These are phyloP conservation scores for Paramecium pentaurelia DNA, from an alignment of 73 alveolate genomes.

Conservation along the genomic window DNA sequence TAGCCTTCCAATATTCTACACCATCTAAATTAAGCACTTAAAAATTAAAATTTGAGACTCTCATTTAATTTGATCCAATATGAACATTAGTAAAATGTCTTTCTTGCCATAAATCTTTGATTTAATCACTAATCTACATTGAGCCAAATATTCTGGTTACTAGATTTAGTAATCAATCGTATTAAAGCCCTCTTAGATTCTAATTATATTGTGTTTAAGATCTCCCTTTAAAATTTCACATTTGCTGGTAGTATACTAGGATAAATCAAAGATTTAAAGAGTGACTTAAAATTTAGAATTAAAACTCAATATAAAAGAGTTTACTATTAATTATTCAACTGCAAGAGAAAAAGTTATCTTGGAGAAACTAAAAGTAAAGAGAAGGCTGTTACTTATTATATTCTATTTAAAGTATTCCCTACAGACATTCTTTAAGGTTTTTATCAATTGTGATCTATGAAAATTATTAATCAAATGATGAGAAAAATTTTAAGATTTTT, in stretches of 20 bases:
- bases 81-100: background rate
- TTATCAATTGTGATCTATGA: constrained; percentile 22
- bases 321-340: background rate
- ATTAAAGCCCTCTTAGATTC: constrained; percentile 16
- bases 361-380: background rate
- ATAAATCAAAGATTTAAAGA: background rate
- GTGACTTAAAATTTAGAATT: background rate
- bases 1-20: background rate
- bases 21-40: background rate
- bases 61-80: background rate
- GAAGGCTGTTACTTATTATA: constrained; percentile 8
- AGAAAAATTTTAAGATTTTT: background rate
- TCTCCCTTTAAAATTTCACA: background rate
- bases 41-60: background rate
- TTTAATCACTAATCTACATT: background rate
- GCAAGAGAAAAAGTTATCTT: constrained; percentile 26
- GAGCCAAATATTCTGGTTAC: background rate
- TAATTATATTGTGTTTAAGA: background rate
- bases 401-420: background rate
- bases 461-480: background rate
- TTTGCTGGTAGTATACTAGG: background rate
- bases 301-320: background rate
- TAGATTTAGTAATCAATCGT: background rate
- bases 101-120: background rate
- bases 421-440: constrained; percentile 32